Evolutionary conservation across 306 rosid genomes (phyloP).

Genomic region (Castanea sativa): DNA sequence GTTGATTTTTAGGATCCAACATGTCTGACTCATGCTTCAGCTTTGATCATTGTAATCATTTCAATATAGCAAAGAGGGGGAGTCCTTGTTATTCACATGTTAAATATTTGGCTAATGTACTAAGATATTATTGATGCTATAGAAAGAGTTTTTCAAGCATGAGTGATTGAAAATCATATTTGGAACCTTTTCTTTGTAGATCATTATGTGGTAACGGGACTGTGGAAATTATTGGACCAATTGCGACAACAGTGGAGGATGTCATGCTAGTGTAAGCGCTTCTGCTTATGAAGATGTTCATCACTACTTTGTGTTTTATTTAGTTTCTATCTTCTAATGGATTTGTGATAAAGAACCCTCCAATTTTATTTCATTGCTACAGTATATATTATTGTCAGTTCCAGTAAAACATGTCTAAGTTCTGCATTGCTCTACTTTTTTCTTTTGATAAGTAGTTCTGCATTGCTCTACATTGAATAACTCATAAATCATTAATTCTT

Average conservation of each 20-base stretch:
- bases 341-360: neutral
- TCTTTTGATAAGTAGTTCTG: too few species aligned
- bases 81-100: neutral
- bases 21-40: neutral
- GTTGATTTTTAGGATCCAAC: neutral
- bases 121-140: neutral
- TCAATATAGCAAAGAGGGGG: neutral
- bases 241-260: constrained; percentile 90
- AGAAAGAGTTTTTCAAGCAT: neutral
- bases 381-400: neutral
- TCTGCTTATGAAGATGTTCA: constrained; percentile 19
- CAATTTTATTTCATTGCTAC: neutral
- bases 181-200: constrained; percentile 43
- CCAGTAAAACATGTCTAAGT: constrained; percentile 2
- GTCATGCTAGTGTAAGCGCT: constrained; percentile 77
- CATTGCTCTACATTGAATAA: neutral
- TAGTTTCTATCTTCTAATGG: neutral
- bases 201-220: constrained; percentile 83
- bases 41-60: neutral
- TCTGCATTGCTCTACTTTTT: neutral
- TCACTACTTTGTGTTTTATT: neutral
- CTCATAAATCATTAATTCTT: neutral
- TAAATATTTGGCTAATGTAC: neutral
- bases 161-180: constrained; percentile 9
- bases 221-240: constrained; percentile 94